Percentiles rank a stretch among this genome's conserved stretches.
Conservation (phyloP, 345 rosid species). For the Eucalyptus globulus region DNA sequence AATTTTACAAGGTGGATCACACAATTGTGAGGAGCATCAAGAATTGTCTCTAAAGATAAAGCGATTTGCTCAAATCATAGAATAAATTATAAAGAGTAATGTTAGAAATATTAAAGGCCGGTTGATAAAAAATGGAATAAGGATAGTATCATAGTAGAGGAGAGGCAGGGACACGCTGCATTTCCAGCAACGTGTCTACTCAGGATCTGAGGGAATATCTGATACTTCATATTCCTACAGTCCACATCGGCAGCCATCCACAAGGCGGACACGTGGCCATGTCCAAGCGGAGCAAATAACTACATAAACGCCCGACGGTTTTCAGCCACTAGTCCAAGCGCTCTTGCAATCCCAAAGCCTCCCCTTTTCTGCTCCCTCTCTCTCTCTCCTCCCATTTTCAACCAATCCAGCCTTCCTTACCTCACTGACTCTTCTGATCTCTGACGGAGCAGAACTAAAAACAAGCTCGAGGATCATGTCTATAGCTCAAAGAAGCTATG, state of each 20-base stretch:
- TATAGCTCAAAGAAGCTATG: conserved; percentile 32
- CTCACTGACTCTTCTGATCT: background rate
- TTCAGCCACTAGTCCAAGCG: conserved; percentile 18
- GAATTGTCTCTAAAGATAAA: background rate
- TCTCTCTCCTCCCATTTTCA: background rate
- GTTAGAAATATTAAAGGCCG: background rate
- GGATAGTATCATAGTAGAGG: background rate
- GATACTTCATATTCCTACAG: background rate
- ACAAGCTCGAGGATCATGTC: conserved; percentile 25
- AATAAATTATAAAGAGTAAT: background rate
- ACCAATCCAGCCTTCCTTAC: background rate
- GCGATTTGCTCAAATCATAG: rapidly evolving
- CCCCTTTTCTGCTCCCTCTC: background rate
- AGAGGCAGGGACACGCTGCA: background rate
- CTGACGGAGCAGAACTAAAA: background rate
- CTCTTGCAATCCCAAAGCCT: conserved; percentile 13
- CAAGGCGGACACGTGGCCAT: background rate
- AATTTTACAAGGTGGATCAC: background rate
- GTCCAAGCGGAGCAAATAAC: background rate
- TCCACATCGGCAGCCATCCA: background rate
- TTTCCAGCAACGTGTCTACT: background rate
- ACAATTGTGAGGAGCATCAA: background rate
- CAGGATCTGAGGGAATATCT: background rate
- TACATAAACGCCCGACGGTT: background rate
- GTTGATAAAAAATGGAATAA: background rate